Evolutionary conservation across 1,139 yeast genomes (phyloP).

Genomic region (Insectozyma bohioensis): DNA sequence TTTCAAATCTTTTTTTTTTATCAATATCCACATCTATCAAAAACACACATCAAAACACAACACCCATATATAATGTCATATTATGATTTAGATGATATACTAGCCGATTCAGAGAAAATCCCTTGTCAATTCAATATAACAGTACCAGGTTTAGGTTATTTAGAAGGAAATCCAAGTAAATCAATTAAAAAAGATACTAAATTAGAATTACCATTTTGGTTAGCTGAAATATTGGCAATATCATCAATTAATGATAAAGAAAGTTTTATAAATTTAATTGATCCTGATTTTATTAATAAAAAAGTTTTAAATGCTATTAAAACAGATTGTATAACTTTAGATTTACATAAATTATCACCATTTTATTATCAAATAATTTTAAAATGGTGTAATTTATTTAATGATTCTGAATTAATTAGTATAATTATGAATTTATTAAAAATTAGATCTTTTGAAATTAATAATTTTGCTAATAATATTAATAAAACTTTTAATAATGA

Average conservation of each 20-base stretch:
- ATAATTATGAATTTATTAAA: conserved; percentile 56
- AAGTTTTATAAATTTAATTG: conserved; percentile 62
- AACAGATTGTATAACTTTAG: conserved; percentile 67
- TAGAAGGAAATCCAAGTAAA: conserved; percentile 80
- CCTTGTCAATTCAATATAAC: conserved; percentile 78
- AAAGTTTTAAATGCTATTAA: conserved; percentile 80
- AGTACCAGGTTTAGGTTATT: conserved; percentile 82
- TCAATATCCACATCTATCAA: too few species aligned
- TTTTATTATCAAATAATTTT: conserved; percentile 69
- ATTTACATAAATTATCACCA: conserved; percentile 64
- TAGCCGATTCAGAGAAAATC: conserved; percentile 67
- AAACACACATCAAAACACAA: neutral
- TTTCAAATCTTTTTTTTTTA: too few species aligned
- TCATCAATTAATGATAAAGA: conserved; percentile 39
- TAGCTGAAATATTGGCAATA: conserved; percentile 77
- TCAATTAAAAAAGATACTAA: conserved; percentile 63
- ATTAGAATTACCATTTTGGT: conserved; percentile 85
- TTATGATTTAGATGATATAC: conserved; percentile 85
- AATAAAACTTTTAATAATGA: conserved; percentile 42
- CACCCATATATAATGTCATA: conserved; percentile 30
- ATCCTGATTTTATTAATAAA: conserved; percentile 64
- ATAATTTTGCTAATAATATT: conserved; percentile 66
- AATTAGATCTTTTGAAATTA: conserved; percentile 66
- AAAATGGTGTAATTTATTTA: conserved; percentile 72
- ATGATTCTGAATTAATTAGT: conserved; percentile 60